Evolutionary conservation across 257 asterid genomes (phyloP).

Genomic region (Salvia rosmarinus): DNA sequence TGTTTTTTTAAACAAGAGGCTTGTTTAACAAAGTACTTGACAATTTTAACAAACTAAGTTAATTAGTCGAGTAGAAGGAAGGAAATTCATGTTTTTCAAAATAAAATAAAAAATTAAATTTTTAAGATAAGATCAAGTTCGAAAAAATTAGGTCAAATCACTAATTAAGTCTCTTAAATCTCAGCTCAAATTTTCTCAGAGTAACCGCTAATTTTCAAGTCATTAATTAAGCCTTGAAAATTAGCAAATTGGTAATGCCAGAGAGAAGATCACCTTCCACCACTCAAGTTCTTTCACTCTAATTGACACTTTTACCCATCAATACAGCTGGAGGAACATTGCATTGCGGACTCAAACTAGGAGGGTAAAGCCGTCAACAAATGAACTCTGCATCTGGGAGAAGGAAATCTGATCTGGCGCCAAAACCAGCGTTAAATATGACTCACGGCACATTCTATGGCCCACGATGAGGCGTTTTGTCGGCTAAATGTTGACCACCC

Average conservation of each 20-base stretch:
- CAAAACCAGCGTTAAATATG: not conserved
- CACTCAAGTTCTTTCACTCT: not conserved
- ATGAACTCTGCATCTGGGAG: not conserved
- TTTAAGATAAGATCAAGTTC: not conserved
- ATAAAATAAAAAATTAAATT: not conserved
- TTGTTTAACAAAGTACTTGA: too few species aligned
- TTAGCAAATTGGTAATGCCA: constrained; percentile 6
- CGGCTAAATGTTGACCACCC: constrained; percentile 35
- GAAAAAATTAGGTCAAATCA: constrained; percentile 9
- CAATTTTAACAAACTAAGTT: too few species aligned
- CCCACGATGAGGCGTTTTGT: constrained; percentile 41
- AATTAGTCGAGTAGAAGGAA: not conserved
- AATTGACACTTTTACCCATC: constrained; percentile 28
- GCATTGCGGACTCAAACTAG: not conserved
- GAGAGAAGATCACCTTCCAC: not conserved
- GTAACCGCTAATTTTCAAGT: constrained; percentile 34
- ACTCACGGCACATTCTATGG: constrained; percentile 31
- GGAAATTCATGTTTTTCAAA: not conserved
- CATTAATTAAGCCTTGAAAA: constrained; percentile 20
- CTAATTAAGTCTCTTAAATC: constrained; percentile 2
- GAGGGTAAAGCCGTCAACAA: not conserved
- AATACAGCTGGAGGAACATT: not conserved
- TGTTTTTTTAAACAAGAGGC: too few species aligned
- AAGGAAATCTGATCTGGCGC: not conserved
- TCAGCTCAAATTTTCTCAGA: constrained; percentile 5